These are phyloP conservation scores for Blastobotrys buckinghamii DNA, from an alignment of 1,139 yeast genomes.

Conservation along the genomic window DNA sequence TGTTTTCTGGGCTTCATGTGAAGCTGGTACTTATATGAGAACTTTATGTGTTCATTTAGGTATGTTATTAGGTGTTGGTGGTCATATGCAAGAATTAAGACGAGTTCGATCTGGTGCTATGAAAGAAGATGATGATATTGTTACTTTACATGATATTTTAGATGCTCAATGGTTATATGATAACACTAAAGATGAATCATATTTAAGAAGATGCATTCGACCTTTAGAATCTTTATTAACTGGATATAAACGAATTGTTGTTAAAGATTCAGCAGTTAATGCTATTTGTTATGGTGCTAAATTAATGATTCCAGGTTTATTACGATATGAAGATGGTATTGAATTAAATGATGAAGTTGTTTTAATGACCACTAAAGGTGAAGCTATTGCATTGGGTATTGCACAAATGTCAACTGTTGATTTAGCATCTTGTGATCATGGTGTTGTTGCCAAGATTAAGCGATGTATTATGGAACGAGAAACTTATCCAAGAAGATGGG, in stretches of 20 bases:
- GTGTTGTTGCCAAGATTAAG: conserved; percentile 96
- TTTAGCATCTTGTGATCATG: conserved; percentile 94
- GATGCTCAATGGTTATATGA: conserved; percentile 98
- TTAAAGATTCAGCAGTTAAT: conserved; percentile 96
- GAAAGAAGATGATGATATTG: conserved; percentile 84
- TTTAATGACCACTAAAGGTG: conserved; percentile 97
- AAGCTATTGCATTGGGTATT: conserved; percentile 96
- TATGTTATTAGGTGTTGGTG: conserved; percentile 97
- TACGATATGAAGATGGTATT: conserved; percentile 96
- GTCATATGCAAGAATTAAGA: conserved; percentile 99
- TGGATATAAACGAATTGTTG: conserved; percentile 95
- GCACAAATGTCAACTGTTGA: conserved; percentile 99
- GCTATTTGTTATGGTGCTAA: conserved; percentile 99
- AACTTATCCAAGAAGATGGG: conserved; percentile 99
- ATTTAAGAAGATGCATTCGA: conserved; percentile 87
- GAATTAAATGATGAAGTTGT: conserved; percentile 98
- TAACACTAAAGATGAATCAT: conserved; percentile 94
- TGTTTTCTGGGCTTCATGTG: conserved; percentile 99
- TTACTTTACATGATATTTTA: conserved; percentile 91
- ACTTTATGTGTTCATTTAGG: conserved; percentile 98
- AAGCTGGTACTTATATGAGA: conserved; percentile 99
- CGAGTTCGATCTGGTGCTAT: conserved; percentile 98
- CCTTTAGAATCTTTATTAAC: conserved; percentile 91
- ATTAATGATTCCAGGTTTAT: conserved; percentile 96
- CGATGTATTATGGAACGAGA: conserved; percentile 99